Evolutionary conservation across 2,329 filamentous ascomycete species (phyloP), one percentile per base, ranked within the genome.

Genomic region (Fusarium pseudocircinatum): DNA sequence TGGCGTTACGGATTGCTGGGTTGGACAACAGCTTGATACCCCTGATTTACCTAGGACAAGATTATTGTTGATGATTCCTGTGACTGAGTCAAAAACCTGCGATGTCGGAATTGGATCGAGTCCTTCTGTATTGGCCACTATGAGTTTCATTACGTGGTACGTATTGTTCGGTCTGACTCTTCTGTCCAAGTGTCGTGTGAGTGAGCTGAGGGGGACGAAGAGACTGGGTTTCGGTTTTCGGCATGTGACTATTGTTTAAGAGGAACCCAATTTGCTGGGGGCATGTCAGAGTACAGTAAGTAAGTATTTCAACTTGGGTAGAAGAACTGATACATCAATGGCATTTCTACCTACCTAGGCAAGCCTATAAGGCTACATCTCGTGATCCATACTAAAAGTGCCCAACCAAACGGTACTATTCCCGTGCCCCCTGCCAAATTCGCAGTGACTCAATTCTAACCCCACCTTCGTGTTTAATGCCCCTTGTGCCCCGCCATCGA

Each of bases 401-500:
- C 26, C 18, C 43, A 24, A 60, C 52, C 30, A 56, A 32, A 50
- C 30, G 32, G 54, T 26, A 49, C 56, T 50, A 50, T 58, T 36
- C 24, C 56, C 32, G 62, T 44, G 44, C 53, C 63, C 63, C 63
- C 59, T 64, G 59, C 54, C 61, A 57, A 62, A 59, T 30, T 67
- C 57, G 63, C 50, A 65, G 73, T 82, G 80, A 82, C 73, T 82
- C 80, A 81, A 70, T 37, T 57, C 36, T 37, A 69, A 81, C 79
- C 80, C 80, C 80, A 81, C 77, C 79, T 70, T 78, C 76, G 60
- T 68, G 73, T 75, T 77, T 79, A 75, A 73, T 80, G 76, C 77
- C 78, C 79, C 78, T 59, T 74, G 69, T 81, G 75, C 76, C 74
- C 78, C 74, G 78, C 77, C 77, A 75, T 78, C 60, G 34, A 64